Percentiles rank a stretch among this genome's conserved stretches.
These are phyloP conservation scores for Dactylis glomerata DNA, from an alignment of 176 grass and related monocot species.

Conservation along the genomic window DNA sequence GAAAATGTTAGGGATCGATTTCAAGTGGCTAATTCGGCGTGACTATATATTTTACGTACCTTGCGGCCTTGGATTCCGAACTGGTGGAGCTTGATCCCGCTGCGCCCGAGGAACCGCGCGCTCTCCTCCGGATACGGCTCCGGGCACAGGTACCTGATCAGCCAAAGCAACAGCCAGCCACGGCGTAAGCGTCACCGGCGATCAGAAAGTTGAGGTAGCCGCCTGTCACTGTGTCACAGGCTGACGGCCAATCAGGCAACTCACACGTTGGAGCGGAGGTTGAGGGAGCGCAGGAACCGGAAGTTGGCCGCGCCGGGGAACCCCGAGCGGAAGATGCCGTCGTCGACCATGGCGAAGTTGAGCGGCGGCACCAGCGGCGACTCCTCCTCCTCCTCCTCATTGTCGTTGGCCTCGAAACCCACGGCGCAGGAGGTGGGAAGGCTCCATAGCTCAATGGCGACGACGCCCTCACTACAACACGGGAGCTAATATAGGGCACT, in stretches of 20 bases:
- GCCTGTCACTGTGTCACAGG: too few species aligned
- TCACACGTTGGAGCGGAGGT: conserved; percentile 79
- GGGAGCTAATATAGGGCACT: too few species aligned
- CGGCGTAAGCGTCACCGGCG: background rate
- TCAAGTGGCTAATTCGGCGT: background rate
- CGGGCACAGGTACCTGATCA: conserved; percentile 86
- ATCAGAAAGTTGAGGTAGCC: background rate
- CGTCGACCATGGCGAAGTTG: conserved; percentile 82
- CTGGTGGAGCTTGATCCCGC: conserved; percentile 69
- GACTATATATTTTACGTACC: conserved; percentile 28
- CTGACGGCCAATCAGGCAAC: background rate
- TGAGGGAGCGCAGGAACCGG: conserved; percentile 65
- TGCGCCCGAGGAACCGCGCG: conserved; percentile 52
- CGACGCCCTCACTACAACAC: too few species aligned
- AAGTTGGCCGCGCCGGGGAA: conserved; percentile 61
- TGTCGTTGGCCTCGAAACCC: too few species aligned
- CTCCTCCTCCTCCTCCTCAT: too few species aligned
- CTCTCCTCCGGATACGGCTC: conserved; percentile 75
- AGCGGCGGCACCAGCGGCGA: conserved; percentile 45
- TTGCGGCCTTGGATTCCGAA: conserved; percentile 73
- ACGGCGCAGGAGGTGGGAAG: too few species aligned
- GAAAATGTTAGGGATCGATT: background rate
- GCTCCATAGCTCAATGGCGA: too few species aligned
- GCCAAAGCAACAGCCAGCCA: background rate
- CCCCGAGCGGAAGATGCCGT: conserved; percentile 89